Base-by-base conservation (phyloP, 257 asterid genomes). In the Eucommia ulmoides region DNA sequence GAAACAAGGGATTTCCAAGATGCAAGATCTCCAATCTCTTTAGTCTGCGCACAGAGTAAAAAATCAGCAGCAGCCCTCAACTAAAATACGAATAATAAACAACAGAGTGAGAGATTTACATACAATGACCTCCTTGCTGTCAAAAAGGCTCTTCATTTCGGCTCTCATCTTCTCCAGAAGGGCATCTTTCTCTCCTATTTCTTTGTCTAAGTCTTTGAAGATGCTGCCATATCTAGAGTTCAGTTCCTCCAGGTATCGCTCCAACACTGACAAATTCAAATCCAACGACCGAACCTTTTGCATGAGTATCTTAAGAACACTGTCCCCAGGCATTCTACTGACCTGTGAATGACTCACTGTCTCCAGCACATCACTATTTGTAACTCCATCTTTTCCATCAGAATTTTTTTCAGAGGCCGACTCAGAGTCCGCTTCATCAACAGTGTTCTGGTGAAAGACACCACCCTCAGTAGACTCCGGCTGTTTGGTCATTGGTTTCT, bases 261-360 rank as follows among this genome's bases (percentile, higher is more conserved):
- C 99, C 19, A 86, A 69, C 60, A 91, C 74, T 7, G 84, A 91
- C 49, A 91, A 57, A 69, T 81, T 83, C 70, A 86, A 57, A 77
- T 91, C 99, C 63, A 91, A 71, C 20, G 93, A 81, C 61, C 83
- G 71, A 1, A 86, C 94, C 63, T 91, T 91, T 58, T 76, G 69
- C 96, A 86, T 75, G 33, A 91, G 70, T 59, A 91, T 86, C 76
- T 81, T 86, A 55, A 91, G 95, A 63, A 88, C 97, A 69, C 93
- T 86, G 63, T 91, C 99, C 49, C 96, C 99, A 9, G 94, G 96
- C 93, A 86, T 77, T 77, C 95, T 72, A 65, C 81, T 83, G 52
- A 80, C 76, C 53, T 83, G 95, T 50, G 71, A 85, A 33, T 72
- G 82, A 15, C 75, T 96, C 44, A 75, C 73, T n/a, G 78, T 88